phyloP scores from a whole-genome alignment of 345 rosid genomes.

The Citrus sp. region DNA sequence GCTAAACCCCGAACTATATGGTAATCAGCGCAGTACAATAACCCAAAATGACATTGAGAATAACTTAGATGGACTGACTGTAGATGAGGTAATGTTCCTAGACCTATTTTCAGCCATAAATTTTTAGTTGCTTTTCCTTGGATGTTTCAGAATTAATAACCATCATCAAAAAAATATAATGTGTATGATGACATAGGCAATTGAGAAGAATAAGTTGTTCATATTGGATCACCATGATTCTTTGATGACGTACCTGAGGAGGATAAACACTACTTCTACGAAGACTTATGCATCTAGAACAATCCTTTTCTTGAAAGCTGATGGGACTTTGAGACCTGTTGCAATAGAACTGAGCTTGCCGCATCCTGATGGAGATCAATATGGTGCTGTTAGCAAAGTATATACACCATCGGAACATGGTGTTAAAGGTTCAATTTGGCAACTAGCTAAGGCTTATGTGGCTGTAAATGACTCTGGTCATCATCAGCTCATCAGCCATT shows the following conservation, averaged over 20 bases:
- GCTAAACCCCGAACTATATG: constrained; percentile 46
- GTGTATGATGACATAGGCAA: constrained; percentile 40
- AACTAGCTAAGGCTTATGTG: constrained; percentile 85
- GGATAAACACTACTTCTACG: constrained; percentile 57
- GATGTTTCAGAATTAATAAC: not conserved
- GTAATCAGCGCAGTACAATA: constrained; percentile 54
- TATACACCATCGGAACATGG: constrained; percentile 72
- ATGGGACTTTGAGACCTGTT: constrained; percentile 80
- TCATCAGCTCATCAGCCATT: constrained; percentile 93
- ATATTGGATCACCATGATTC: constrained; percentile 81
- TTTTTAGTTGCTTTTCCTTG: not conserved
- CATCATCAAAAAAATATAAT: not conserved
- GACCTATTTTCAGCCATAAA: not conserved
- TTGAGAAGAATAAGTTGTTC: constrained; percentile 54
- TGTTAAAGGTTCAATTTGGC: constrained; percentile 65
- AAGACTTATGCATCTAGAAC: constrained; percentile 80
- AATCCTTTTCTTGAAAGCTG: constrained; percentile 65
- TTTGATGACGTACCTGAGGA: constrained; percentile 68
- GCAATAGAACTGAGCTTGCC: constrained; percentile 84
- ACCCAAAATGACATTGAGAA: constrained; percentile 46
- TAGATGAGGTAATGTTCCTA: constrained; percentile 44
- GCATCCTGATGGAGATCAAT: constrained; percentile 57
- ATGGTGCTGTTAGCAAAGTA: constrained; percentile 61
- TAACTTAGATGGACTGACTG: constrained; percentile 45
- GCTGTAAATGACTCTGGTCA: constrained; percentile 81